Evolutionary conservation across 2,329 filamentous ascomycete species (phyloP).

Genomic region (Trichoderma sp.): DNA sequence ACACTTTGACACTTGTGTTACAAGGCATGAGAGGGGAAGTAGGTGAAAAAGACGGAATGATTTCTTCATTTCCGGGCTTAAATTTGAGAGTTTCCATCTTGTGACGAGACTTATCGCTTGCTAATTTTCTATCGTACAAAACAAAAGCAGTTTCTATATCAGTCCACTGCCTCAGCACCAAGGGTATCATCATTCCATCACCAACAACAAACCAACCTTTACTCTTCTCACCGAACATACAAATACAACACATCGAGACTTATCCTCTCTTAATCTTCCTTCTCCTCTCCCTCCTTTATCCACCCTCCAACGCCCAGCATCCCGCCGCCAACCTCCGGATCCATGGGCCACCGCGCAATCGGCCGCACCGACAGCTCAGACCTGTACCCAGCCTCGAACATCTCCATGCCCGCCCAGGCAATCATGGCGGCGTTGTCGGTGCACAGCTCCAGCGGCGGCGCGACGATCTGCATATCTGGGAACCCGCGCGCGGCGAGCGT

Average conservation of each 20-base stretch:
- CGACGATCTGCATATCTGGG: conserved; percentile 62
- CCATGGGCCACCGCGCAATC: conserved; percentile 74
- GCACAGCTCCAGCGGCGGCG: conserved; percentile 77
- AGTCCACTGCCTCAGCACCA: not conserved
- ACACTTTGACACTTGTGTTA: not conserved
- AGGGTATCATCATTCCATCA: not conserved
- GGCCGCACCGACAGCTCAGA: conserved; percentile 64
- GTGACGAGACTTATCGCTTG: not conserved
- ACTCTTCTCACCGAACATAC: not conserved
- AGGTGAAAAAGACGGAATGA: conserved; percentile 8
- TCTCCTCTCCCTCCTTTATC: conserved; percentile 37
- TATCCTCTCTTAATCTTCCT: not conserved
- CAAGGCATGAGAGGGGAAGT: not conserved
- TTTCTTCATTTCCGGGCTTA: not conserved
- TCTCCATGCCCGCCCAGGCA: conserved; percentile 89
- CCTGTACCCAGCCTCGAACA: conserved; percentile 79
- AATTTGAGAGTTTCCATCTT: not conserved
- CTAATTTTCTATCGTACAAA: conserved; percentile 3
- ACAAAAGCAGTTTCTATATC: not conserved
- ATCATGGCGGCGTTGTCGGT: conserved; percentile 99
- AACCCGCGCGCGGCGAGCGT: conserved; percentile 70
- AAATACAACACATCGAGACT: too few species aligned
- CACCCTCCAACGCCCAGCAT: conserved; percentile 64
- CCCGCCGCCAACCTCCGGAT: conserved; percentile 60
- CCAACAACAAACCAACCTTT: not conserved